These are phyloP conservation scores for Sparassis latifolia DNA, from an alignment of 1,284 basidiomycete species.

Conservation along the genomic window DNA sequence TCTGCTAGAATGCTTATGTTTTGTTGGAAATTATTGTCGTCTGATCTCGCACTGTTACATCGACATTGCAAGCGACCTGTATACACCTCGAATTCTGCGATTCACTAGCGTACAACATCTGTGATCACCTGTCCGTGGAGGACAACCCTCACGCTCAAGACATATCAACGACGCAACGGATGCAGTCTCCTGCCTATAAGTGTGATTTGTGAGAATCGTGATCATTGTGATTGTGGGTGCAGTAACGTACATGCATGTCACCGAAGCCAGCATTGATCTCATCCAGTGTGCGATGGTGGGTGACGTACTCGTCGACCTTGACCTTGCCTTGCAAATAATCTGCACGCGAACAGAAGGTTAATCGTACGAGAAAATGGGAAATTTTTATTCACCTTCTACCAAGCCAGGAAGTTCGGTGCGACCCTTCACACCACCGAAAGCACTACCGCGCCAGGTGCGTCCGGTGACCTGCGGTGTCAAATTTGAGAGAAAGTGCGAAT, in stretches of 20 bases:
- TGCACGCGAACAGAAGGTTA: slow-evolving; percentile 17
- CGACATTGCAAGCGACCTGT: too few species aligned
- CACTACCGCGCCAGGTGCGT: slow-evolving; percentile 91
- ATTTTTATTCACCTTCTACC: slow-evolving; percentile 55
- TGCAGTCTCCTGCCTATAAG: slow-evolving; percentile 76
- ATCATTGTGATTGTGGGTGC: not conserved
- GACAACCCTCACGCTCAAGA: slow-evolving; percentile 5
- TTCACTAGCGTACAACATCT: too few species aligned
- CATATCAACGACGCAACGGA: slow-evolving; percentile 88
- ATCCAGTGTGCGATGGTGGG: slow-evolving; percentile 68
- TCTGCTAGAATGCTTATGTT: not conserved
- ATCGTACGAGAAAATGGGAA: too few species aligned
- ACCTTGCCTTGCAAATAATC: slow-evolving; percentile 71
- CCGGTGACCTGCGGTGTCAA: slow-evolving; percentile 50
- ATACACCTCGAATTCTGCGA: too few species aligned
- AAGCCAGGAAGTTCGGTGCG: slow-evolving; percentile 90
- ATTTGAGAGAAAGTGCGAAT: not conserved
- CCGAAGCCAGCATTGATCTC: slow-evolving; percentile 89
- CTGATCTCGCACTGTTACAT: too few species aligned
- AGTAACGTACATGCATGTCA: slow-evolving; percentile 83
- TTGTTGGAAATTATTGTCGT: not conserved
- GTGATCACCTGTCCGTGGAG: too few species aligned
- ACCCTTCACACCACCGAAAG: slow-evolving; percentile 98
- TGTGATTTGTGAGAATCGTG: not conserved
- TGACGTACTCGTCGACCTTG: slow-evolving; percentile 88